Conservation (phyloP, 768 basidiomycete species). For the Daedaleopsis nitida region DNA sequence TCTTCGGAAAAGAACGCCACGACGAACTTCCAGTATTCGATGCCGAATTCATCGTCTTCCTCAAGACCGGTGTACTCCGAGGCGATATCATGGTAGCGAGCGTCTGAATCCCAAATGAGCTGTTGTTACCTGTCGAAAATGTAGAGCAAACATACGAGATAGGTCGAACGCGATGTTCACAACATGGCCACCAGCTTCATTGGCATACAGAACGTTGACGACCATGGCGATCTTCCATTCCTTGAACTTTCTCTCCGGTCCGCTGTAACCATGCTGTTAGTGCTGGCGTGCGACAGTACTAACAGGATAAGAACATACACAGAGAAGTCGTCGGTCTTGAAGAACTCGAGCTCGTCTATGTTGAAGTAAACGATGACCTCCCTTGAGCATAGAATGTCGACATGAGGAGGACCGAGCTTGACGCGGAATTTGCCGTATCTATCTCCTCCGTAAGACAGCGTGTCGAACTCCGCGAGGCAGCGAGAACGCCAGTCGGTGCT, state of each 20-base stretch:
- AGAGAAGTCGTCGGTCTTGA: constrained; percentile 16
- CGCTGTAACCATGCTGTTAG: background rate
- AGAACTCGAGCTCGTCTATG: constrained; percentile 27
- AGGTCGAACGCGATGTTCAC: constrained; percentile 28
- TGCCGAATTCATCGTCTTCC: constrained; percentile 18
- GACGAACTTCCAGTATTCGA: constrained; percentile 21
- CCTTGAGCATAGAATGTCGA: constrained; percentile 29
- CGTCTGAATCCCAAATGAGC: background rate
- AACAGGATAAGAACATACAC: constrained; percentile 7
- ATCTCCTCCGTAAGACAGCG: constrained; percentile 12
- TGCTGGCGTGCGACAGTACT: too few species aligned
- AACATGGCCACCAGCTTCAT: constrained; percentile 22
- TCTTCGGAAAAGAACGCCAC: constrained; percentile 27
- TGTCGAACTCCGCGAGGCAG: constrained; percentile 29
- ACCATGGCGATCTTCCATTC: constrained; percentile 30
- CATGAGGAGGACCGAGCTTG: constrained; percentile 29
- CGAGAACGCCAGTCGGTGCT: constrained; percentile 13
- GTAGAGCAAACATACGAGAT: constrained; percentile 18
- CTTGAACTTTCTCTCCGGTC: constrained; percentile 1
- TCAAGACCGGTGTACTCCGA: constrained; percentile 18
- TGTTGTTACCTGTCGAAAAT: background rate
- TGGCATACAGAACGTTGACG: constrained; percentile 26
- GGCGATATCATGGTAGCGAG: constrained; percentile 4
- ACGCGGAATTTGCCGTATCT: constrained; percentile 24
- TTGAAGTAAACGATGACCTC: constrained; percentile 31